These are phyloP conservation scores for Mrakia gelida DNA, from an alignment of 768 basidiomycete genomes.

Conservation along the genomic window DNA sequence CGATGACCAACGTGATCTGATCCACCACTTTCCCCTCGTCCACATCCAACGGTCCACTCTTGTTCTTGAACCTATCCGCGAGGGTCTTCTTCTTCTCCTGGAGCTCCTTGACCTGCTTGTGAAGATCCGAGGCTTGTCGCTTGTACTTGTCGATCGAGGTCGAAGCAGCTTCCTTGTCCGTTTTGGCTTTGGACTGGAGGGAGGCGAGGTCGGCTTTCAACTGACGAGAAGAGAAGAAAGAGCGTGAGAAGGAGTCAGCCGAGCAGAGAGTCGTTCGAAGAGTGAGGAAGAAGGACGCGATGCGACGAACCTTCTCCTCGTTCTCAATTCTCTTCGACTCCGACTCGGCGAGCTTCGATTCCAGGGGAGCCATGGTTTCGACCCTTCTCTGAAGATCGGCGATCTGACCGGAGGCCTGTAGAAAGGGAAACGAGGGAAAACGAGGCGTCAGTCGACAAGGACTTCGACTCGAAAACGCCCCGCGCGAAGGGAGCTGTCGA, in stretches of 20 bases:
- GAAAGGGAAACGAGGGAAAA: background rate
- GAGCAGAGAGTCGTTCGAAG: too few species aligned
- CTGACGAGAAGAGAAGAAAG: background rate
- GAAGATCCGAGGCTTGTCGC: background rate
- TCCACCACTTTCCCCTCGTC: background rate
- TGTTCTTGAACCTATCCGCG: background rate
- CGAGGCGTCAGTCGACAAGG: background rate
- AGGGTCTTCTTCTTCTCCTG: conserved; percentile 3
- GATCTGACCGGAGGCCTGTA: background rate
- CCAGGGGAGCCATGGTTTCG: background rate
- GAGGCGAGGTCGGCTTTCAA: background rate
- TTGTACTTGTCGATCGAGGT: background rate
- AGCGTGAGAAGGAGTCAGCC: background rate
- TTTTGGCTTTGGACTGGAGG: background rate
- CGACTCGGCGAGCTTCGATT: background rate
- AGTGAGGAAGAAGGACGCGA: background rate
- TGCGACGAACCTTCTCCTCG: background rate
- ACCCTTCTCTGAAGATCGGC: background rate
- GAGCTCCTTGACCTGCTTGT: background rate
- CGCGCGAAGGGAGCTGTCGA: background rate
- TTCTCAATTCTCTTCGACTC: background rate
- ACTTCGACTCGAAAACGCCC: background rate
- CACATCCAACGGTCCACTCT: background rate
- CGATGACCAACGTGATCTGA: background rate
- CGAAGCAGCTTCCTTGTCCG: background rate